A percentile compares a stretch with the other conserved stretches of the same genome.
Evolutionary conservation across 2,329 filamentous ascomycete genomes (phyloP).

Genomic region (Colletotrichum gloeosporioides): DNA sequence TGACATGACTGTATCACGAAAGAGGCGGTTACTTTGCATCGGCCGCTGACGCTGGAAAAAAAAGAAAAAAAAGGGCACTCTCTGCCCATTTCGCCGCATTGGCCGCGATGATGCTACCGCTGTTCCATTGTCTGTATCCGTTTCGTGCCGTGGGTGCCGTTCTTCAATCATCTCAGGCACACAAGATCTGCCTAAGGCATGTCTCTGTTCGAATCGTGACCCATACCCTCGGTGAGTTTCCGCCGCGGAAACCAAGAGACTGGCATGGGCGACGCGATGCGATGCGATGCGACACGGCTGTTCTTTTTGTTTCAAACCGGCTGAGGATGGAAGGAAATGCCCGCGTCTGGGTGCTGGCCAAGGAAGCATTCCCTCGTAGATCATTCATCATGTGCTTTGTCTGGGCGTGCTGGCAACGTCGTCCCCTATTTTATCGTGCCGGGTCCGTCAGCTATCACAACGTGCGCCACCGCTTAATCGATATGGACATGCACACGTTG

Average conservation of each 20-base stretch:
- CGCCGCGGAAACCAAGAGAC: background rate
- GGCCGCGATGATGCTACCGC: background rate
- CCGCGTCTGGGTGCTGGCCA: background rate
- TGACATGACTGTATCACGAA: background rate
- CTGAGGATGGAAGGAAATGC: background rate
- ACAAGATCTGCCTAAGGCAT: background rate
- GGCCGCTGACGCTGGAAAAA: background rate
- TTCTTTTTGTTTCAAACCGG: conserved; percentile 16
- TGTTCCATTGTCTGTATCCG: background rate
- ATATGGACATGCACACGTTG: background rate
- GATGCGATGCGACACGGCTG: conserved; percentile 18
- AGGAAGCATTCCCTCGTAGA: background rate
- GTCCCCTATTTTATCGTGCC: background rate
- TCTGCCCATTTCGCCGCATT: background rate
- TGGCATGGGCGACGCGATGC: conserved; percentile 13
- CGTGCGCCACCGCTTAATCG: background rate
- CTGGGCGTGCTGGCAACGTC: background rate
- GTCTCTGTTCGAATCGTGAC: background rate
- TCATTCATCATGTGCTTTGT: background rate
- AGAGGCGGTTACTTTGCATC: background rate
- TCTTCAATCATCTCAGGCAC: background rate
- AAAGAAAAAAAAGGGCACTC: background rate
- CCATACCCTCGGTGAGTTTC: conserved; percentile 18
- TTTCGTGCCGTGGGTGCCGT: background rate
- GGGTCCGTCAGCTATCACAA: background rate